phyloP scores from a whole-genome alignment of 2,329 filamentous ascomycete genomes.

The Neonectria coccinea region DNA sequence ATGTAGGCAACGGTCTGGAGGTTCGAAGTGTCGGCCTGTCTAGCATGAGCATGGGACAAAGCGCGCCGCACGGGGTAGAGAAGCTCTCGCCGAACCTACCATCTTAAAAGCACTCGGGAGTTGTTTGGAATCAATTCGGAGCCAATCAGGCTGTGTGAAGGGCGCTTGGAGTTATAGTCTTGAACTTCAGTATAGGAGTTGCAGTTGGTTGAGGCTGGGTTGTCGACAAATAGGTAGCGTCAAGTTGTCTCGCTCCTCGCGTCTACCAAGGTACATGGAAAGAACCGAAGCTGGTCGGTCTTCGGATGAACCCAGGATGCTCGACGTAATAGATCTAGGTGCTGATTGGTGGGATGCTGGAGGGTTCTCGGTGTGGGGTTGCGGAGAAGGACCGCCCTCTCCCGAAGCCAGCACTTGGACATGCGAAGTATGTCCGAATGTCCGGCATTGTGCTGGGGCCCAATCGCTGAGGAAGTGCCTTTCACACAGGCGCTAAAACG shows the following conservation, averaged over 20 bases:
- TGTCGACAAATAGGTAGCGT: neutral
- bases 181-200: neutral
- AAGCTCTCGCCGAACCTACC: constrained; percentile 19
- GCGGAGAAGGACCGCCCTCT: constrained; percentile 11
- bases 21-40: constrained; percentile 34
- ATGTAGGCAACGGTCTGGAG: constrained; percentile 75
- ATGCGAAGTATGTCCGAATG: neutral
- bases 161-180: neutral
- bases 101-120: constrained; percentile 12
- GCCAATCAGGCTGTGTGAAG: neutral
- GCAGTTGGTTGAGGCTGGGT: neutral
- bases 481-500: neutral
- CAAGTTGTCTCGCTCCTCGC: constrained; percentile 19
- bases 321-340: neutral
- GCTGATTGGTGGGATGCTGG: constrained; percentile 13
- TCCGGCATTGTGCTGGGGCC: neutral
- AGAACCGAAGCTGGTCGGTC: constrained; percentile 22
- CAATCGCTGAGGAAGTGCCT: neutral
- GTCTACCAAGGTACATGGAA: constrained; percentile 9
- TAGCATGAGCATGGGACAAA: constrained; percentile 7
- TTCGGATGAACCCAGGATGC: constrained; percentile 22
- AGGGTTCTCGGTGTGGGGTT: neutral
- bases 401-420: constrained; percentile 6
- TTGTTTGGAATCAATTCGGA: constrained; percentile 3
- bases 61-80: neutral